Conservation (phyloP, 139 green algal genomes). For the Chlorella vulgaris region DNA sequence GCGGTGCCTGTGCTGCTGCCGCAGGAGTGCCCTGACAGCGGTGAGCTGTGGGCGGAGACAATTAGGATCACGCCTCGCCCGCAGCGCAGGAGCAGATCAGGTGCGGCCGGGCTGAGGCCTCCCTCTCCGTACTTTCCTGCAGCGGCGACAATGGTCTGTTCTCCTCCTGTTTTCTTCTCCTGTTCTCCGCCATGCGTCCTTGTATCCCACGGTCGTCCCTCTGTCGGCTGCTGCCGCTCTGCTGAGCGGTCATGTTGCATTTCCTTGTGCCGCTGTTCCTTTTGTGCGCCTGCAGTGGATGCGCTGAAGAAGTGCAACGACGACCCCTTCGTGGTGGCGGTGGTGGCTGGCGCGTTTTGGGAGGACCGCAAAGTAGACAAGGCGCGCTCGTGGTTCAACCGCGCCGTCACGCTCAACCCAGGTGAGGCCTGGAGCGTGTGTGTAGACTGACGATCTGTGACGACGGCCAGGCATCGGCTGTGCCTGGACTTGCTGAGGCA, state of each 20-base stretch:
- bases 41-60: slow-evolving; percentile 87
- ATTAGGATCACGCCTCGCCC: slow-evolving; percentile 88
- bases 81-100: slow-evolving; percentile 66
- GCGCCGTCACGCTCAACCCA: slow-evolving; percentile 82
- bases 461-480: neutral
- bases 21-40: slow-evolving; percentile 90
- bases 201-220: neutral
- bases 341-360: slow-evolving; percentile 93
- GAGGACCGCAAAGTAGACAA: slow-evolving; percentile 94
- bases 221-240: too few relatives aligned
- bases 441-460: too few relatives aligned
- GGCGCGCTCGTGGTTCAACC: slow-evolving; percentile 87
- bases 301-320: slow-evolving; percentile 94
- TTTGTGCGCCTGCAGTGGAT: slow-evolving; percentile 66
- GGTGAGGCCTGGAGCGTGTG: slow-evolving; percentile 42
- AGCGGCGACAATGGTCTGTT: too few relatives aligned
- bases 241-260: neutral
- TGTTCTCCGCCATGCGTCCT: neutral
- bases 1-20: neutral
- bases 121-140: too few relatives aligned
- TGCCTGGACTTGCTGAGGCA: too few relatives aligned
- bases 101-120: slow-evolving; percentile 5
- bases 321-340: slow-evolving; percentile 82
- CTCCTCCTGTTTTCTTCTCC: too few relatives aligned
- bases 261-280: neutral